Evolutionary conservation across 371 early-diverging fungal genomes (phyloP).

Genomic region (Chytridium lagenaria): DNA sequence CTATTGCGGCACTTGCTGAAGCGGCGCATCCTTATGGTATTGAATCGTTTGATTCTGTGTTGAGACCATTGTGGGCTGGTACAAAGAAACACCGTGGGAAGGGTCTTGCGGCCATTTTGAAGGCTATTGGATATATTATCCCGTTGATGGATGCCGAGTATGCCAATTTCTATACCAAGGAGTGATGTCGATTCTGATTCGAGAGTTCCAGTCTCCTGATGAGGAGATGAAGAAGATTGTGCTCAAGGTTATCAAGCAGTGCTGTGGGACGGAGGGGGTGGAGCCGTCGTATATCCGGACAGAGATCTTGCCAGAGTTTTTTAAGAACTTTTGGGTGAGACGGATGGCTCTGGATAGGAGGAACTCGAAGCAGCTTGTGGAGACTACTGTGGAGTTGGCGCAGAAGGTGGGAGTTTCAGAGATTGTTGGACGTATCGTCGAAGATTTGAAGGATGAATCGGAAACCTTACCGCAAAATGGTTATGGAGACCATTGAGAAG

Average conservation of each 20-base stretch:
- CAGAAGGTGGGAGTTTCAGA: conserved; percentile 92
- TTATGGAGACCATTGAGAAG: conserved; percentile 92
- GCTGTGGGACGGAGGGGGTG: conserved; percentile 93
- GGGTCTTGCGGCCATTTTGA: conserved; percentile 96
- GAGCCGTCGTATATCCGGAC: conserved; percentile 81
- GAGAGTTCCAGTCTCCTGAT: conserved; percentile 97
- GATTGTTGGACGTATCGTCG: conserved; percentile 83
- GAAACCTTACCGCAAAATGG: conserved; percentile 96
- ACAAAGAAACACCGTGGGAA: conserved; percentile 95
- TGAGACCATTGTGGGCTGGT: conserved; percentile 92
- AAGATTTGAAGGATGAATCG: conserved; percentile 93
- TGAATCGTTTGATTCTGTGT: conserved; percentile 91
- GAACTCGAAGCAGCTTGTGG: conserved; percentile 88
- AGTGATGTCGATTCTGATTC: conserved; percentile 91
- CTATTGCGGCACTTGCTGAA: conserved; percentile 95
- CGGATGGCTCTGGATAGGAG: conserved; percentile 95
- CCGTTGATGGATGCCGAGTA: conserved; percentile 96
- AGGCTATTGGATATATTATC: conserved; percentile 96
- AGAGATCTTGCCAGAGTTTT: conserved; percentile 93
- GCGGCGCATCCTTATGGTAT: conserved; percentile 98
- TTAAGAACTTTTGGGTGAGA: conserved; percentile 96
- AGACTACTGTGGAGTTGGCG: conserved; percentile 94
- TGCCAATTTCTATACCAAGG: conserved; percentile 91
- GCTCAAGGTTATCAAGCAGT: conserved; percentile 94
- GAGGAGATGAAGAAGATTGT: conserved; percentile 98